Evolutionary conservation across 768 basidiomycete genomes (phyloP).

Genomic region (Epithele typhae): DNA sequence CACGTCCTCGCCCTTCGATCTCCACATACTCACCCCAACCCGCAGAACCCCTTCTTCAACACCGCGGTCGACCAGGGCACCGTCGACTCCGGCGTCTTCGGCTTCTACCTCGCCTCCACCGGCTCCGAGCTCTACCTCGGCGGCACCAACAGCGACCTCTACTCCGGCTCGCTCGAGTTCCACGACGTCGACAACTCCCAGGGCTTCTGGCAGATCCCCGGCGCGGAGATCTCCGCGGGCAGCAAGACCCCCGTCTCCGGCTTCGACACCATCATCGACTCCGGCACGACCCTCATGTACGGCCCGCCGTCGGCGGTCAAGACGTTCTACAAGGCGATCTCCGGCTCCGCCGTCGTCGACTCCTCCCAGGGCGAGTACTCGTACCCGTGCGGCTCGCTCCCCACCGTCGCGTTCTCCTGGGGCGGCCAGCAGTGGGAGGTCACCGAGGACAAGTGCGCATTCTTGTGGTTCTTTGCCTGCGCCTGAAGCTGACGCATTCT

Average conservation of each 20-base stretch:
- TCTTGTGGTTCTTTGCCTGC: too few relatives aligned
- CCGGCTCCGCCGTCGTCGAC: constrained; percentile 19
- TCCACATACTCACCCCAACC: too few relatives aligned
- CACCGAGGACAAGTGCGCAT: constrained; percentile 4
- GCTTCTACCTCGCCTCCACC: constrained; percentile 41
- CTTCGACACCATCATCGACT: constrained; percentile 20
- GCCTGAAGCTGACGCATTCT: not conserved
- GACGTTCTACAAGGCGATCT: constrained; percentile 24
- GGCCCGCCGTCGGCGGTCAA: too few relatives aligned
- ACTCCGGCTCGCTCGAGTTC: constrained; percentile 37
- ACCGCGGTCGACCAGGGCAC: too few relatives aligned
- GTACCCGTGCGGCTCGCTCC: constrained; percentile 12
- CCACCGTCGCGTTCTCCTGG: constrained; percentile 16
- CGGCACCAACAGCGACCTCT: too few relatives aligned
- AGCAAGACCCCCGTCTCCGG: constrained; percentile 11
- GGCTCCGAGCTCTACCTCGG: too few relatives aligned
- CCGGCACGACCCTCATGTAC: too few relatives aligned
- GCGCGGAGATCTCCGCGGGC: constrained; percentile 22
- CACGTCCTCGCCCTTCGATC: constrained; percentile 42
- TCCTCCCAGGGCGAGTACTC: constrained; percentile 8
- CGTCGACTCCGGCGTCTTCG: constrained; percentile 36
- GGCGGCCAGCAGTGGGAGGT: constrained; percentile 15
- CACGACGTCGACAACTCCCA: constrained; percentile 12
- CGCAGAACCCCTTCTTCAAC: too few relatives aligned
- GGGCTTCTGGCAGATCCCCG: constrained; percentile 27